phyloP scores from a whole-genome alignment of 495 filamentous ascomycete species.

The Aspergillus steynii region DNA sequence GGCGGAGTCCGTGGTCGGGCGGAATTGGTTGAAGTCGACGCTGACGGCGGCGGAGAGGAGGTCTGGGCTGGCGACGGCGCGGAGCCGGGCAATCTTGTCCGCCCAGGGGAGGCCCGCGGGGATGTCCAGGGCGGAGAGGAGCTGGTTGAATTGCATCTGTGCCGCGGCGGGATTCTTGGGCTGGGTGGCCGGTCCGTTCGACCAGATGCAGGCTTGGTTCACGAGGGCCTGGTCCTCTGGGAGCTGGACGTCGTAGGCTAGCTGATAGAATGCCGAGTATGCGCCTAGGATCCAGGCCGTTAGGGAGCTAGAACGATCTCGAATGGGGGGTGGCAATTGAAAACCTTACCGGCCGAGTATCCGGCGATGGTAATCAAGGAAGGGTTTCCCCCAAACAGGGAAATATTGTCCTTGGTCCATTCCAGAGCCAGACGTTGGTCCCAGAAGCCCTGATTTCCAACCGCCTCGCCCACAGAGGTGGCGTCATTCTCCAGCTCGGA shows the following conservation, averaged over 20 bases:
- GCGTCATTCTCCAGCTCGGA: conserved; percentile 52
- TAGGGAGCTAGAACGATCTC: background rate
- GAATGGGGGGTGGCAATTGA: background rate
- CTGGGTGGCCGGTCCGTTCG: conserved; percentile 57
- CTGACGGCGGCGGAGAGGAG: conserved; percentile 42
- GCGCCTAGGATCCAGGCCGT: conserved; percentile 41
- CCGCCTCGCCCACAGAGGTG: conserved; percentile 38
- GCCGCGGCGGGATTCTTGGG: conserved; percentile 47
- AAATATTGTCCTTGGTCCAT: conserved; percentile 64
- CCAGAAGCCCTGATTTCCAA: conserved; percentile 66
- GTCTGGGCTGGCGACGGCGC: conserved; percentile 31
- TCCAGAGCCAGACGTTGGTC: conserved; percentile 65
- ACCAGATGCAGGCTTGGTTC: conserved; percentile 52
- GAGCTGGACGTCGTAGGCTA: conserved; percentile 55
- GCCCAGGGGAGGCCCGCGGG: conserved; percentile 34
- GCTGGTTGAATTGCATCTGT: conserved; percentile 57
- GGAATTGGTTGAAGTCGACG: conserved; percentile 52
- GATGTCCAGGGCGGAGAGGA: conserved; percentile 49
- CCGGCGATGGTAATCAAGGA: conserved; percentile 66
- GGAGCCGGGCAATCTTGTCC: conserved; percentile 50
- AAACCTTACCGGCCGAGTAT: conserved; percentile 52
- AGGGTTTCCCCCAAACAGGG: conserved; percentile 61
- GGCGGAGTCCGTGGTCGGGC: conserved; percentile 48
- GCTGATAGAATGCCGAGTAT: conserved; percentile 62
- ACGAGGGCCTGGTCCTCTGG: conserved; percentile 41